Conservation (phyloP, 768 basidiomycete genomes). For the Agaricus sinodeliciosus region DNA sequence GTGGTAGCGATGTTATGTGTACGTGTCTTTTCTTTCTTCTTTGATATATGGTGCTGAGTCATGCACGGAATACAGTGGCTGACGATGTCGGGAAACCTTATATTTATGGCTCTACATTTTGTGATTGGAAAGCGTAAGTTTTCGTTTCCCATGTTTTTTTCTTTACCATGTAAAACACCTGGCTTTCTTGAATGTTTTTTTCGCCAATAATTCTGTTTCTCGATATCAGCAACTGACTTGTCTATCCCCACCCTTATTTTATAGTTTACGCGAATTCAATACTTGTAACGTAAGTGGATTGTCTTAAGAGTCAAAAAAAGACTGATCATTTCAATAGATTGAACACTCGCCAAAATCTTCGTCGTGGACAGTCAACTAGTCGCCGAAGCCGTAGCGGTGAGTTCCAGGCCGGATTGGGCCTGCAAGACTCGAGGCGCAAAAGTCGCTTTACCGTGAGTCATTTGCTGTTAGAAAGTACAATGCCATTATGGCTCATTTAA, state of each 20-base stretch:
- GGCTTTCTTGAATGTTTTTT: neutral
- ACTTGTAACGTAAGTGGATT: conserved; percentile 24
- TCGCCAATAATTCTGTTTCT: neutral
- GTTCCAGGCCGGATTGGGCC: conserved; percentile 4
- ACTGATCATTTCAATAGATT: conserved; percentile 6
- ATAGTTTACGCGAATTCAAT: conserved; percentile 43
- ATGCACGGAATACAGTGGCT: conserved; percentile 31
- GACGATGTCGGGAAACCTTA: conserved; percentile 33
- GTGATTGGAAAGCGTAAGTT: conserved; percentile 38
- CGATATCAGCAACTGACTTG: neutral
- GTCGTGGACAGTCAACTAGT: conserved; percentile 10
- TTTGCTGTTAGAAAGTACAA: neutral
- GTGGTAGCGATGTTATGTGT: conserved; percentile 44
- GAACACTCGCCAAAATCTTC: conserved; percentile 16
- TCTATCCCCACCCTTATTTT: neutral
- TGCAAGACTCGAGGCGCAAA: conserved; percentile 13
- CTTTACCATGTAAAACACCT: neutral
- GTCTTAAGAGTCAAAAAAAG: neutral
- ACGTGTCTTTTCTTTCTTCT: conserved; percentile 10
- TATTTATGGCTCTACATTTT: conserved; percentile 44
- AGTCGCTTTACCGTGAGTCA: neutral
- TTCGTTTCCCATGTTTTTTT: neutral
- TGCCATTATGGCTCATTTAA: neutral
- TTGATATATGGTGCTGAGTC: neutral
- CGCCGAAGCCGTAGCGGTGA: conserved; percentile 5